phyloP scores from a whole-genome alignment of 2,329 filamentous ascomycete species.

The Fusarium sp. region DNA sequence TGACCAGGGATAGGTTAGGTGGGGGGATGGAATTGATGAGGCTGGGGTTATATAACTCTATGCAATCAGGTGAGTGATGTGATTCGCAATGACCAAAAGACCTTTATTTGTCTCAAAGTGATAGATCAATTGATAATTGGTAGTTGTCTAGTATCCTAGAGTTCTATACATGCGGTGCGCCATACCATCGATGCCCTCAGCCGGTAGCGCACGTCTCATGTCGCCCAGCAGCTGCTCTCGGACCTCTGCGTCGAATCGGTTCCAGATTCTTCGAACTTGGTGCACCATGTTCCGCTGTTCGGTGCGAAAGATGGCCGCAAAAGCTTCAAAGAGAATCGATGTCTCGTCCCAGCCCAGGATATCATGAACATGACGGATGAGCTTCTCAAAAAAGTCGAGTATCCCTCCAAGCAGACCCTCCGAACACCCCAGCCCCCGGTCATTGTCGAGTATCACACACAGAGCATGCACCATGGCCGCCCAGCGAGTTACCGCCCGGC shows the following conservation, averaged over 20 bases:
- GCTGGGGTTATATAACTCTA: slow-evolving; percentile 34
- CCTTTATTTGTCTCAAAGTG: slow-evolving; percentile 18
- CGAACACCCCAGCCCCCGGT: slow-evolving; percentile 43
- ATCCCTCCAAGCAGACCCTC: slow-evolving; percentile 37
- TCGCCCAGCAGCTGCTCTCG: slow-evolving; percentile 31
- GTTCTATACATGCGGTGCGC: slow-evolving; percentile 38
- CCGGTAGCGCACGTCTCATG: slow-evolving; percentile 25
- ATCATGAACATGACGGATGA: slow-evolving; percentile 36
- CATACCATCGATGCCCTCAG: slow-evolving; percentile 20
- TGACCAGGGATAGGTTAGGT: slow-evolving; percentile 34
- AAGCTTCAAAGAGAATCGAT: slow-evolving; percentile 36
- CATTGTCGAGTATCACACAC: slow-evolving; percentile 44
- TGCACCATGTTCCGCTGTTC: slow-evolving; percentile 8
- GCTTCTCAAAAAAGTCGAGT: slow-evolving; percentile 37
- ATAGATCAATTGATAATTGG: not conserved
- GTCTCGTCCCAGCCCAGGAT: slow-evolving; percentile 20
- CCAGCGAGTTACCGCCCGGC: slow-evolving; percentile 21
- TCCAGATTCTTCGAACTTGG: slow-evolving; percentile 37
- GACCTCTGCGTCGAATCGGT: slow-evolving; percentile 31
- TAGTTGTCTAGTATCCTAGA: slow-evolving; percentile 16
- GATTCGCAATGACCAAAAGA: slow-evolving; percentile 20
- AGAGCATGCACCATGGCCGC: slow-evolving; percentile 32
- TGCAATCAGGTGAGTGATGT: slow-evolving; percentile 31
- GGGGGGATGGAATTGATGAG: slow-evolving; percentile 35
- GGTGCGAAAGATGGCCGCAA: slow-evolving; percentile 37